A percentile compares a stretch with the other conserved stretches of the same genome.
Evolutionary conservation across 108 stramenopile species (phyloP).

Genomic region (Skeletonema tropicum): DNA sequence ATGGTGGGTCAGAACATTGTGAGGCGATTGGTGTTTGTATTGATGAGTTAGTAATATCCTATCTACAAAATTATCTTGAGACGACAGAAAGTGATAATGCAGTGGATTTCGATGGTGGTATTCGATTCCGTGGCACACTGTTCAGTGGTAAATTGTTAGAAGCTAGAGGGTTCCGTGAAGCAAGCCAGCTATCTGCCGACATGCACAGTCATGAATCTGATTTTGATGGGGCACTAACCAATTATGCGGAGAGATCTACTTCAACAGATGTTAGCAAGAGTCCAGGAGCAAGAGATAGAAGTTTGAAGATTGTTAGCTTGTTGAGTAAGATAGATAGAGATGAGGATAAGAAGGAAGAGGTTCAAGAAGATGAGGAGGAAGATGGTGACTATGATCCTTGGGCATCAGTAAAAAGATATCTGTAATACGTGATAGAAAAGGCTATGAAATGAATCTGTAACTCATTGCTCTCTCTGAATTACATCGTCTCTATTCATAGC

Average conservation of each 20-base stretch:
- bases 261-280: conserved; percentile 45
- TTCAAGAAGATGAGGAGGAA: conserved; percentile 25
- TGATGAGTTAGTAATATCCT: conserved; percentile 65
- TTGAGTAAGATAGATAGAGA: conserved; percentile 67
- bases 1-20: conserved; percentile 80
- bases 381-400: conserved; percentile 75
- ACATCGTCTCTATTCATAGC: too few relatives aligned
- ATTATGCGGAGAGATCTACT: conserved; percentile 64
- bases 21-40: conserved; percentile 81
- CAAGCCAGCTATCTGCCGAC: conserved; percentile 59
- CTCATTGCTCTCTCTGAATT: not conserved
- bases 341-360: conserved; percentile 27
- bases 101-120: conserved; percentile 62
- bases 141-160: conserved; percentile 66
- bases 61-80: conserved; percentile 49
- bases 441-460: not conserved
- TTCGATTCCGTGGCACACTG: conserved; percentile 82
- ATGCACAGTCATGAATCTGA: conserved; percentile 84
- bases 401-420: conserved; percentile 53
- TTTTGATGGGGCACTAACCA: conserved; percentile 59
- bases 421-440: not conserved
- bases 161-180: conserved; percentile 74
- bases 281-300: conserved; percentile 70
- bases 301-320: conserved; percentile 70
- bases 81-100: conserved; percentile 3